Conservation (phyloP, 2,329 filamentous ascomycete species). For the Didymosphaeria variabile region DNA sequence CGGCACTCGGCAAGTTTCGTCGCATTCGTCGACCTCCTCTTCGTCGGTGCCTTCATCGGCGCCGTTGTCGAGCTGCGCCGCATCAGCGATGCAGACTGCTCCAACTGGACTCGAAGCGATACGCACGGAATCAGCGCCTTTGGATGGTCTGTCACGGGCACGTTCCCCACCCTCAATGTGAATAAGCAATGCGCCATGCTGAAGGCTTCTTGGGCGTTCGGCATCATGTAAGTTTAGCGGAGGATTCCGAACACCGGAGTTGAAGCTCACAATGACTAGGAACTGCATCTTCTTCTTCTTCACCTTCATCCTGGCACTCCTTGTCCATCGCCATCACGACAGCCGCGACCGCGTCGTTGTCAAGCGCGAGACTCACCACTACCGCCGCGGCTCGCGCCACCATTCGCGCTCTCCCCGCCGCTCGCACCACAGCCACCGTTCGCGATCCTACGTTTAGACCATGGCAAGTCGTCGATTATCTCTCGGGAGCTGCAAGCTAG, state of each 20-base stretch:
- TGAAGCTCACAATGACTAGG: conserved; percentile 24
- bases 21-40: conserved; percentile 68
- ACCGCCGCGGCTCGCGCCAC: conserved; percentile 56
- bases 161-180: conserved; percentile 61
- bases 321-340: conserved; percentile 58
- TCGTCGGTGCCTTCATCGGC: conserved; percentile 71
- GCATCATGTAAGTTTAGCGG: conserved; percentile 73
- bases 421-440: conserved; percentile 46
- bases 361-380: conserved; percentile 61
- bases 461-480: not conserved
- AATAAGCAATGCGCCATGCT: conserved; percentile 90
- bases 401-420: conserved; percentile 49
- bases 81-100: conserved; percentile 72
- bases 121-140: conserved; percentile 60
- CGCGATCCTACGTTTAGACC: conserved; percentile 47
- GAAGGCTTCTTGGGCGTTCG: conserved; percentile 88
- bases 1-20: conserved; percentile 68
- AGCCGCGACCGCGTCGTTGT: conserved; percentile 60
- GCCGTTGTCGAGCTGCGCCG: conserved; percentile 66
- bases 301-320: conserved; percentile 67
- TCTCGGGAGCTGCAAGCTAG: not conserved
- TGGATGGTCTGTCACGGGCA: conserved; percentile 68
- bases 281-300: conserved; percentile 52
- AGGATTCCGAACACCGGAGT: not conserved
- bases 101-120: conserved; percentile 60